Percentiles rank a stretch among this genome's conserved stretches.
These are phyloP conservation scores for Botrytis galanthina DNA, from an alignment of 2,329 filamentous ascomycete genomes.

Conservation along the genomic window DNA sequence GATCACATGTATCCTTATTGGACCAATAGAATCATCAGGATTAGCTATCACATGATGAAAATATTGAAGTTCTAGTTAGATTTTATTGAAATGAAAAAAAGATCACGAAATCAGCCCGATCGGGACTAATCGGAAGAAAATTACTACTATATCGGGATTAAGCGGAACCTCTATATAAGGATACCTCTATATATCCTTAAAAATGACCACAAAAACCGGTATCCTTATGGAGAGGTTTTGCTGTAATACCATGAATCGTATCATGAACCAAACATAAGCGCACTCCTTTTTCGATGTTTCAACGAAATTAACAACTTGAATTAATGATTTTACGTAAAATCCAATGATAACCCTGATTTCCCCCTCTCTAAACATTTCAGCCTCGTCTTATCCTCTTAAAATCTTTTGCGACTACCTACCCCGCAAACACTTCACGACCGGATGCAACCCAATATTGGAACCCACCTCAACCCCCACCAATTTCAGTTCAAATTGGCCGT, in stretches of 20 bases:
- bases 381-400: neutral
- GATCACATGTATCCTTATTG: too few relatives aligned
- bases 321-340: neutral
- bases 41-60: too few relatives aligned
- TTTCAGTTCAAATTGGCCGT: neutral
- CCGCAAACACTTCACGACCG: neutral
- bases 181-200: too few relatives aligned
- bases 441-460: neutral
- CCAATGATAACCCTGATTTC: neutral
- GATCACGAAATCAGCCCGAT: too few relatives aligned
- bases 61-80: too few relatives aligned
- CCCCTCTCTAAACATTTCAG: neutral
- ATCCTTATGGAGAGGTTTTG: too few relatives aligned
- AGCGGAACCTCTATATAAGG: too few relatives aligned
- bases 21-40: too few relatives aligned
- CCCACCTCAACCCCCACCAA: neutral
- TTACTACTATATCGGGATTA: too few relatives aligned
- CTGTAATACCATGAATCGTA: neutral
- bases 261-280: neutral
- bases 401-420: neutral
- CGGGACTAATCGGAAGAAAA: too few relatives aligned
- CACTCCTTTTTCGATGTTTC: neutral
- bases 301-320: neutral
- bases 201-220: too few relatives aligned
- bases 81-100: too few relatives aligned